phyloP scores from a whole-genome alignment of 208 protist species.

The Balamuthia mandrillaris region DNA sequence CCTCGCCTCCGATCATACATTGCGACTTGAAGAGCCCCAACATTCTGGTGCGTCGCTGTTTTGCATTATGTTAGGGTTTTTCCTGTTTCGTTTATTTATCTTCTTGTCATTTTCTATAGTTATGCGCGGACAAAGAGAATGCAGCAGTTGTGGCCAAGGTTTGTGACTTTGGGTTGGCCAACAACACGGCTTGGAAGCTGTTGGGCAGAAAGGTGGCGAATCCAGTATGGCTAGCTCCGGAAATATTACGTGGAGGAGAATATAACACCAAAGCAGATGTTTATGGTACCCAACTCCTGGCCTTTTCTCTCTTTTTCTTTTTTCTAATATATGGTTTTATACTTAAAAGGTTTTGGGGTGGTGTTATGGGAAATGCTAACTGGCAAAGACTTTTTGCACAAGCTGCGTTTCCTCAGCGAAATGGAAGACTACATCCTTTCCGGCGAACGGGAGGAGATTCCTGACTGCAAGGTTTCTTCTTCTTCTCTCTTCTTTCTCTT shows the following conservation, averaged over 20 bases:
- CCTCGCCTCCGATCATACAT: conserved; percentile 21
- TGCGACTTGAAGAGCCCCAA: conserved; percentile 18
- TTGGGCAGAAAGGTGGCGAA: background rate
- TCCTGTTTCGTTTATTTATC: background rate
- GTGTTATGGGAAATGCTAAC: conserved; percentile 38
- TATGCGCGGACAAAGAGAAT: background rate
- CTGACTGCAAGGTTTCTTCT: no score
- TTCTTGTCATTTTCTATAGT: background rate
- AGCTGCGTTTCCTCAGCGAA: background rate
- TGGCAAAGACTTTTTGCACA: background rate
- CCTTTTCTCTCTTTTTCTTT: no score
- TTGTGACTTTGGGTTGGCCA: conserved; percentile 21
- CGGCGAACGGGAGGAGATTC: background rate
- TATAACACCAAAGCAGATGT: conserved; percentile 44
- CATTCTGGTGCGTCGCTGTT: background rate
- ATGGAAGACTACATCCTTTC: conserved; percentile 1
- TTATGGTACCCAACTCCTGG: no score
- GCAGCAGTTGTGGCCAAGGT: conserved; percentile 28
- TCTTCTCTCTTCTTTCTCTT: background rate
- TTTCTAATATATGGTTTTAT: no score
- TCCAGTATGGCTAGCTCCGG: conserved; percentile 57
- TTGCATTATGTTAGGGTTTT: background rate
- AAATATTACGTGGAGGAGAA: conserved; percentile 46
- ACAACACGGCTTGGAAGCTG: background rate
- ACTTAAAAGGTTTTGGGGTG: conserved; percentile 24